A percentile compares a stretch with the other conserved stretches of the same genome.
phyloP scores from a whole-genome alignment of 371 early-diverging fungal species.

The Haplosporangium sp. region DNA sequence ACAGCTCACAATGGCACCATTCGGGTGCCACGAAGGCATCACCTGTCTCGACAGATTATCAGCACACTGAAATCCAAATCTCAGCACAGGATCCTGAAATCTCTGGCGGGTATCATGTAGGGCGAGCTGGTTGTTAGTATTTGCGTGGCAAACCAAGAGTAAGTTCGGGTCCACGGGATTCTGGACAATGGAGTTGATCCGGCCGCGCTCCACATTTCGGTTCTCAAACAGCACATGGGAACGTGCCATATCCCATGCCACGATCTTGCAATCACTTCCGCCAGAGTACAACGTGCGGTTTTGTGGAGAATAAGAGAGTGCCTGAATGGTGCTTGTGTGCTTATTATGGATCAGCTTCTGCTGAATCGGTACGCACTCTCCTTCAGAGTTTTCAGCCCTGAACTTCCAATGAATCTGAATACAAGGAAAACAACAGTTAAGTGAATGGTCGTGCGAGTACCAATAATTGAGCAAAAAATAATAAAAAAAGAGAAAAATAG shows the following conservation, averaged over 20 bases:
- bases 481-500: background rate
- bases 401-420: slow-evolving; percentile 44
- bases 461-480: background rate
- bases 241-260: slow-evolving; percentile 40
- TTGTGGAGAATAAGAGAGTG: slow-evolving; percentile 18
- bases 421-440: background rate
- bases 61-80: slow-evolving; percentile 31
- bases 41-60: slow-evolving; percentile 39
- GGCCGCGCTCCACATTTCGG: slow-evolving; percentile 22
- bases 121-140: slow-evolving; percentile 29
- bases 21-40: slow-evolving; percentile 45
- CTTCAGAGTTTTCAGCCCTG: slow-evolving; percentile 12
- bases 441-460: background rate
- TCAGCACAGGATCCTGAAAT: slow-evolving; percentile 23
- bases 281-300: slow-evolving; percentile 25
- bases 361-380: slow-evolving; percentile 19
- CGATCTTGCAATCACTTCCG: slow-evolving; percentile 34
- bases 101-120: slow-evolving; percentile 32
- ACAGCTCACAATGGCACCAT: slow-evolving; percentile 35
- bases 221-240: slow-evolving; percentile 27
- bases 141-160: slow-evolving; percentile 33
- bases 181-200: slow-evolving; percentile 30
- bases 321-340: slow-evolving; percentile 41
- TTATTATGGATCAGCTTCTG: slow-evolving; percentile 24
- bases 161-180: slow-evolving; percentile 41